These are phyloP conservation scores for Nyctanthes arbortristis DNA, from an alignment of 257 asterid species.

Conservation along the genomic window DNA sequence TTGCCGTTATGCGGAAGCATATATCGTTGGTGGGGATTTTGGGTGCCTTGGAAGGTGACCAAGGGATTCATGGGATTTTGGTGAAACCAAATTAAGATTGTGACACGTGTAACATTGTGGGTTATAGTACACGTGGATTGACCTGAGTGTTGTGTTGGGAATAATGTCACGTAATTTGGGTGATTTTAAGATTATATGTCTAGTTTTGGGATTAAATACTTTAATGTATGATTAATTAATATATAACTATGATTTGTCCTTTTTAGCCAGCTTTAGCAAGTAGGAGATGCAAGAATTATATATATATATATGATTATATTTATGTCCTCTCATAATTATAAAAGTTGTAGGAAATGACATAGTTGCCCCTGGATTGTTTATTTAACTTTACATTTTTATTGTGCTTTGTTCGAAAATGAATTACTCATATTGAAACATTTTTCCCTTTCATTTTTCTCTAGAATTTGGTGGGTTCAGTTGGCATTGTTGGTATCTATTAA, in stretches of 20 bases:
- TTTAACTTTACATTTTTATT: background rate
- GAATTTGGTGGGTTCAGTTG: too few relatives aligned
- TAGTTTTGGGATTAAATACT: background rate
- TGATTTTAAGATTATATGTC: background rate
- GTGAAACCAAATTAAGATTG: conserved; percentile 26
- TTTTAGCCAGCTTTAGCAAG: conserved; percentile 6
- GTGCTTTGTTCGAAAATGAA: too few relatives aligned
- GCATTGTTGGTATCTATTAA: too few relatives aligned
- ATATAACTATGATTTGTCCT: background rate
- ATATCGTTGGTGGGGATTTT: conserved; percentile 19
- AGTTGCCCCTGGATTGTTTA: conserved; percentile 6
- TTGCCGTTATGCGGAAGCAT: conserved; percentile 19
- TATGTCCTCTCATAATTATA: background rate
- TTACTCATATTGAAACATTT: too few relatives aligned
- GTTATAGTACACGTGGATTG: conserved; percentile 22
- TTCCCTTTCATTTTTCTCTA: too few relatives aligned
- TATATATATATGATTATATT: conserved; percentile 16
- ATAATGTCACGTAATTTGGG: too few relatives aligned
- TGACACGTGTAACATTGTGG: conserved; percentile 28
- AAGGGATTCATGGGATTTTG: conserved; percentile 22
- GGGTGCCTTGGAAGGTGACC: background rate
- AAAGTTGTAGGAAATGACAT: conserved; percentile 25
- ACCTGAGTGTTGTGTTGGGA: too few relatives aligned
- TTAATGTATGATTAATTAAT: background rate
- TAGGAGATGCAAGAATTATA: background rate